phyloP scores from a whole-genome alignment of 352 stramenopile genomes.

The Phytophthora pluvialis region DNA sequence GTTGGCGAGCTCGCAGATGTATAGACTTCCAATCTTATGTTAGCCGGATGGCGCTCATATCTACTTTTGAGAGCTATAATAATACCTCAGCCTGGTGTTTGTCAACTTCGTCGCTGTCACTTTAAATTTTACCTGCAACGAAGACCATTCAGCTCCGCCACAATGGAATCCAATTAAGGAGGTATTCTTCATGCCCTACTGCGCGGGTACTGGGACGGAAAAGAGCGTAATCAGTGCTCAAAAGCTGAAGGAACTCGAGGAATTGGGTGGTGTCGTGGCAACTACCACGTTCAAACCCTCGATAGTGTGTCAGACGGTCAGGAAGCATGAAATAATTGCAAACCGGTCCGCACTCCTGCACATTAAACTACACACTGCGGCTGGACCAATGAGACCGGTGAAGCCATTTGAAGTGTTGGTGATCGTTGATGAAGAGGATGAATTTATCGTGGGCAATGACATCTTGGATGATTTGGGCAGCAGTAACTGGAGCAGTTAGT shows the following conservation, averaged over 20 bases:
- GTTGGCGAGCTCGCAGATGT: too few relatives aligned
- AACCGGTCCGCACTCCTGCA: background rate
- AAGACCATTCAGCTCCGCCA: too few relatives aligned
- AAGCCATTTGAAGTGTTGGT: background rate
- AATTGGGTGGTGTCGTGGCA: background rate
- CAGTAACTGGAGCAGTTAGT: slow-evolving; percentile 1
- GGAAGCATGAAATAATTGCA: background rate
- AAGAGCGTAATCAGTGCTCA: background rate
- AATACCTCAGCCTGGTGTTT: too few relatives aligned
- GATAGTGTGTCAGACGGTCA: background rate
- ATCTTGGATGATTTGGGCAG: background rate
- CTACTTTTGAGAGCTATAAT: too few relatives aligned
- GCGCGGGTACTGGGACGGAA: background rate
- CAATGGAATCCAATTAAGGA: too few relatives aligned
- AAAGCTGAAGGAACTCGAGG: background rate
- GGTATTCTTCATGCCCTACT: too few relatives aligned
- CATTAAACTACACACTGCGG: background rate
- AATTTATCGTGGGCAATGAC: background rate
- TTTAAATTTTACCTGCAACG: too few relatives aligned
- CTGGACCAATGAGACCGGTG: background rate
- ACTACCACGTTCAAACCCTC: background rate
- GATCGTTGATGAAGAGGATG: background rate
- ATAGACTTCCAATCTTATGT: too few relatives aligned
- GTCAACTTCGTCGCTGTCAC: too few relatives aligned
- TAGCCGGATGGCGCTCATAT: too few relatives aligned